A percentile compares a stretch with the other conserved stretches of the same genome.
Conservation (phyloP, 176 grass and related monocot genomes). For the Oropetium thomaeum region DNA sequence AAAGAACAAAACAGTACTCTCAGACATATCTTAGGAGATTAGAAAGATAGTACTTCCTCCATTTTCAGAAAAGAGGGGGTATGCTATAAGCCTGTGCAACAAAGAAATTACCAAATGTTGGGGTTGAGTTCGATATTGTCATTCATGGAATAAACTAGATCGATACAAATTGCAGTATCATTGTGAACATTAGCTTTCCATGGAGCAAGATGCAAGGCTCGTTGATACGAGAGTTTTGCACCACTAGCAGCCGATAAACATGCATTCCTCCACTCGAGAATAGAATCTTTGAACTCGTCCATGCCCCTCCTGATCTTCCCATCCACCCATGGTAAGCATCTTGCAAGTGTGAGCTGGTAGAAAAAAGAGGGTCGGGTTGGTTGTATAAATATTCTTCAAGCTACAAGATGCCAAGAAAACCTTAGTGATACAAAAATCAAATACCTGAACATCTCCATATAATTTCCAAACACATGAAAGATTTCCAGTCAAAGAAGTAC, state of each 20-base stretch:
- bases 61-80: too few relatives aligned
- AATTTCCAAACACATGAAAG: slow-evolving; percentile 92
- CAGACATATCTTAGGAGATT: slow-evolving; percentile 15
- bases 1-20: slow-evolving; percentile 32
- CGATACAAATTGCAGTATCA: slow-evolving; percentile 71
- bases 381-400: slow-evolving; percentile 8
- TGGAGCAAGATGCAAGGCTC: slow-evolving; percentile 50
- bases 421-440: slow-evolving; percentile 9
- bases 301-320: slow-evolving; percentile 28
- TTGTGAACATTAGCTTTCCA: slow-evolving; percentile 95
- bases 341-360: slow-evolving; percentile 69
- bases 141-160: slow-evolving; percentile 66
- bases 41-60: slow-evolving; percentile 12
- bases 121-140: slow-evolving; percentile 27
- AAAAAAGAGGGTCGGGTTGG: slow-evolving; percentile 14
- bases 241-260: slow-evolving; percentile 53
- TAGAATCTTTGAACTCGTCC: slow-evolving; percentile 64
- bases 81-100: slow-evolving; percentile 1
- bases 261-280: slow-evolving; percentile 65
- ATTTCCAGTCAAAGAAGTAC: slow-evolving; percentile 65
- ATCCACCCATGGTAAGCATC: slow-evolving; percentile 79
- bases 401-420: slow-evolving; percentile 22
- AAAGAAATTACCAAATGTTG: slow-evolving; percentile 61
- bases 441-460: slow-evolving; percentile 74
- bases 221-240: slow-evolving; percentile 81